Base-by-base conservation (phyloP, 2,329 filamentous ascomycete species). In the Neonectria ditissima region DNA sequence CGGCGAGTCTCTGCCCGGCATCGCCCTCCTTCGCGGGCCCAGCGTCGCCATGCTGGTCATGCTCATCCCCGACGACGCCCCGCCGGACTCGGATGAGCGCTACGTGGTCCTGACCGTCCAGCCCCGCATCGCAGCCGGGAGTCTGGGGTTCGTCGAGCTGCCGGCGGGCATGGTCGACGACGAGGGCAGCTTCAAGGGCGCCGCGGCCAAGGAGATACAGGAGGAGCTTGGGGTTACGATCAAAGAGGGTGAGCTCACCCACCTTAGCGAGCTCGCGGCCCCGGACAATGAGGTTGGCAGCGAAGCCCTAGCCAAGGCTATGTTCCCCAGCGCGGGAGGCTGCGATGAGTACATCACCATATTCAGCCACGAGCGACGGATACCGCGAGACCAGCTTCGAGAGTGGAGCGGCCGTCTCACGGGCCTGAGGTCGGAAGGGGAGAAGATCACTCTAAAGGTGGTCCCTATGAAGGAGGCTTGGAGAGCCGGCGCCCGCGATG, bases 321-420 rank as follows among this genome's bases (percentile, higher is more conserved):
- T 89, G 80, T 89, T 82, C 59, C 87, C 87, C 4, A 87, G 84
- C 8, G 81, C 85, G 0, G 87, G 87, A 0, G 87, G 84, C 0
- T 89, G 86, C 68, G 88, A 90, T 73, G 88, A 90, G 74, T 82
- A 84, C 69, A 80, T 90, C 20, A 86, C 83, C 10, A 82, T 89
- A 22, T 90, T 86, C 70, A 81, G 86, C 67, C 80, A 86, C 68
- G 85, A 89, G 77, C 80, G 82, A 51, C 78, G 81, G 24, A 80
- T 90, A 4, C 79, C 82, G 7, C 79, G 86, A 32, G 75, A 70
- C 1, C 80, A 84, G 73, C 75, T 90, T 55, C 73, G 77, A 14
- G 82, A 86, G 58, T 89, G 85, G 86, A 83, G 80, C 34, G 87
- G 87, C 2, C 83, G 82, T 55, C 73, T 89, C 54, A 89, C 87